These are phyloP conservation scores for Metarhizium guizhouense DNA, from an alignment of 2,329 filamentous ascomycete genomes.

Conservation along the genomic window DNA sequence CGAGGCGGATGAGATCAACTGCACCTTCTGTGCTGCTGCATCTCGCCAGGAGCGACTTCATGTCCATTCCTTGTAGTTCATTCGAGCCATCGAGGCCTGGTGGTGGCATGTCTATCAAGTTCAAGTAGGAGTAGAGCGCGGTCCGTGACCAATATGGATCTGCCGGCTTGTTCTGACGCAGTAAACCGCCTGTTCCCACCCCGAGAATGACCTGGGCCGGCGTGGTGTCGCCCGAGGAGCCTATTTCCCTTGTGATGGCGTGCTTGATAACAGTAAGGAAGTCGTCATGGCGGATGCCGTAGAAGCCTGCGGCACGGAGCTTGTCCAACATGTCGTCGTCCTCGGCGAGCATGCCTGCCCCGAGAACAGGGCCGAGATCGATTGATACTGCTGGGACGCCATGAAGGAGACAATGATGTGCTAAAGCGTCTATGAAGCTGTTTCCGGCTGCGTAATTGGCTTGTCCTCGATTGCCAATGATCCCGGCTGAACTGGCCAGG, in stretches of 20 bases:
- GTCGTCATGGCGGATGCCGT: slow-evolving; percentile 42
- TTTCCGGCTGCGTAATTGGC: slow-evolving; percentile 51
- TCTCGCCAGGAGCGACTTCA: slow-evolving; percentile 24
- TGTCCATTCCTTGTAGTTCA: slow-evolving; percentile 12
- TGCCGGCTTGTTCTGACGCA: slow-evolving; percentile 39
- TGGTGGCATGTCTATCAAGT: slow-evolving; percentile 35
- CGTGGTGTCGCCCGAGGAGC: slow-evolving; percentile 15
- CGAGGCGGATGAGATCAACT: slow-evolving; percentile 23
- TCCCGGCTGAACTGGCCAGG: slow-evolving; percentile 44
- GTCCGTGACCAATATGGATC: slow-evolving; percentile 47
- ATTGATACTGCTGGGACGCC: slow-evolving; percentile 34
- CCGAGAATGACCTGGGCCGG: slow-evolving; percentile 43
- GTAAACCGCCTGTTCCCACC: slow-evolving; percentile 45
- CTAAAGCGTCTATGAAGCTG: slow-evolving; percentile 39
- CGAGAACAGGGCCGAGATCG: slow-evolving; percentile 43
- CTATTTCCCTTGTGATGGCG: slow-evolving; percentile 31
- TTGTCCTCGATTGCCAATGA: slow-evolving; percentile 49
- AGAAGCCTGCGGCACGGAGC: slow-evolving; percentile 43
- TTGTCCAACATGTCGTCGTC: slow-evolving; percentile 37
- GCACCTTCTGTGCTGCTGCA: slow-evolving; percentile 20
- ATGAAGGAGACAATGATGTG: slow-evolving; percentile 21
- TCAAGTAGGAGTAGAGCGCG: slow-evolving; percentile 38
- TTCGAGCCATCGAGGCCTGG: slow-evolving; percentile 15
- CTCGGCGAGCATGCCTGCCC: slow-evolving; percentile 44
- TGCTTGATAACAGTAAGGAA: slow-evolving; percentile 37